These are phyloP conservation scores for Metschnikowia gelsemii DNA, from an alignment of 805 yeast species.

Conservation along the genomic window DNA sequence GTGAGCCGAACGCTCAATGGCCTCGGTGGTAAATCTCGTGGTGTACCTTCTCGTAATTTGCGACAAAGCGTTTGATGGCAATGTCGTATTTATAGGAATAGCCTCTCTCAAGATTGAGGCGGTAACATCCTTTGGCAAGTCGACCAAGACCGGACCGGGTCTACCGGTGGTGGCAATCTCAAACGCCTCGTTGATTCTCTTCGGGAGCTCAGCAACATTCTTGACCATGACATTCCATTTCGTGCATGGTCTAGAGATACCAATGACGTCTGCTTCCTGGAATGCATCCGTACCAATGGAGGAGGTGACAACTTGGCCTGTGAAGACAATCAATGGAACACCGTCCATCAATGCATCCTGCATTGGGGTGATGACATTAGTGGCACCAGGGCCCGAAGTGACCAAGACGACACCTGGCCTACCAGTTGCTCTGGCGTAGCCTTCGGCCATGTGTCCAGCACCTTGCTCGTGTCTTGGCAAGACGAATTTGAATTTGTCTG, in stretches of 20 bases:
- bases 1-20: slow-evolving; percentile 73
- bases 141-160: slow-evolving; percentile 98
- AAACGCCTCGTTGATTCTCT: slow-evolving; percentile 95
- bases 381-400: slow-evolving; percentile 99
- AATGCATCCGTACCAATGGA: slow-evolving; percentile 98
- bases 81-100: slow-evolving; percentile 75
- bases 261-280: slow-evolving; percentile 98
- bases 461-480: slow-evolving; percentile 98
- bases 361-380: slow-evolving; percentile 97
- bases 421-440: slow-evolving; percentile 93
- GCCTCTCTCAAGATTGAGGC: slow-evolving; percentile 84
- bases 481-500: slow-evolving; percentile 83
- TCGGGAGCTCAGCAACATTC: slow-evolving; percentile 88
- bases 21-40: slow-evolving; percentile 70
- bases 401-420: slow-evolving; percentile 97
- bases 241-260: slow-evolving; percentile 95
- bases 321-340: slow-evolving; percentile 92
- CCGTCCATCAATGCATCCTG: slow-evolving; percentile 98
- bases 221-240: slow-evolving; percentile 99
- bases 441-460: slow-evolving; percentile 99
- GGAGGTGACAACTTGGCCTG: slow-evolving; percentile 95
- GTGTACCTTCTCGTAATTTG: slow-evolving; percentile 69
- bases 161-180: slow-evolving; percentile 95
- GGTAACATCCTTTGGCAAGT: slow-evolving; percentile 96
- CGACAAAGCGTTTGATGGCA: slow-evolving; percentile 70